Base-by-base conservation (phyloP, 2,329 filamentous ascomycete species). In the Fusarium marasasianum region DNA sequence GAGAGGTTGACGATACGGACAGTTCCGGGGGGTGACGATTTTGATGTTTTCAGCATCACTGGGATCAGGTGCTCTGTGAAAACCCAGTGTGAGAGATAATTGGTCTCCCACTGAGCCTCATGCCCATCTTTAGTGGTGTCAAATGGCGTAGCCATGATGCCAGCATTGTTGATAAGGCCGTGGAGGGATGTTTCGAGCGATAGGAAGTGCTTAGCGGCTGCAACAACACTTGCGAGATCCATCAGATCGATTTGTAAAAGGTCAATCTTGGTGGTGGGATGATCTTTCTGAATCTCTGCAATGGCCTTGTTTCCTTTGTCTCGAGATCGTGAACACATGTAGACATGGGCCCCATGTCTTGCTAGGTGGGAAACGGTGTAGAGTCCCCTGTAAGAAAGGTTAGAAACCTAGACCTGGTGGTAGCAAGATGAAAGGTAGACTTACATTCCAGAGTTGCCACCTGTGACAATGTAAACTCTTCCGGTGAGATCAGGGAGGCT, bases 91-190 rank as follows among this genome's bases (percentile, higher is more conserved):
- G 71, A 65, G 5, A 76, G 59, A 20, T 76, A 74, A 12, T 76
- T 76, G 0, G 74, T 76, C 10, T 75, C 64, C 71, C 71, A 76
- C 9, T 76, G 74, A 24, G 65, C 59, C 24, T 76, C 74, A 5
- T 75, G 63, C 0, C 54, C 60, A 5, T 76, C 71, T 4, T 69
- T 50, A 0, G 74, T 76, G 20, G 59, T 57, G 3, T 73, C 44
- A 11, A 65, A 67, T 0, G 74, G 69, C 0, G 74, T 68, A 6
- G 64, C 64, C 74, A 76, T 76, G 50, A 76, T 73, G 0, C 74
- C 74, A 1, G 74, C 74, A 5, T 73, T 76, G 24, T 75, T 72
- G n/a, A 76, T 38, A 3, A 76, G 69, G 3, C 69, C 62, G 3
- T 76, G 69, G 2, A 75, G 26, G 1, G 12, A 13, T 6, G 66